Conservation (phyloP, 2,329 filamentous ascomycete species). For the Myriosclerotinia scirpicola region DNA sequence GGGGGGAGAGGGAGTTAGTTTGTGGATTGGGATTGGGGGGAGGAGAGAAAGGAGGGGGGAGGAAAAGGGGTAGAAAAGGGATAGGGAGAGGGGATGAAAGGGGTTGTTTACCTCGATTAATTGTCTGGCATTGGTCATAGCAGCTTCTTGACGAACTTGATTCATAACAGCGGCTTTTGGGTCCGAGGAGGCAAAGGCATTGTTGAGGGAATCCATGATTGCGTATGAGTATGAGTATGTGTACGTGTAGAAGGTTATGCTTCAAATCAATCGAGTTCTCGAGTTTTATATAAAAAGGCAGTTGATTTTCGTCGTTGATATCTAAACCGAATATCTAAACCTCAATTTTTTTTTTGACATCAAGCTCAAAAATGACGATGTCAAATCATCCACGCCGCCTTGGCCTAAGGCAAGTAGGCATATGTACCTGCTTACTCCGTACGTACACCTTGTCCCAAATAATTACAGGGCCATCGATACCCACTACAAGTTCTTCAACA, state of each 20-base stretch:
- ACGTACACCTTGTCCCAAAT: not conserved
- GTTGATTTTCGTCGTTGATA: not conserved
- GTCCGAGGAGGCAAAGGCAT: slow-evolving; percentile 28
- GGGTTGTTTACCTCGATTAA: slow-evolving; percentile 63
- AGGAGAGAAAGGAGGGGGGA: too few species aligned
- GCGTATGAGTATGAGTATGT: not conserved
- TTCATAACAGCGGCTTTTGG: slow-evolving; percentile 51
- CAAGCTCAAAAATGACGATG: not conserved
- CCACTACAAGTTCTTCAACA: not conserved
- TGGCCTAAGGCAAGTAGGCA: slow-evolving; percentile 9
- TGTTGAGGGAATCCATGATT: slow-evolving; percentile 20
- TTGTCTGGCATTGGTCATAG: slow-evolving; percentile 65
- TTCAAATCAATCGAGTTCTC: not conserved
- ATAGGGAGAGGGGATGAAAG: not conserved
- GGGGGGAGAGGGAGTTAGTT: slow-evolving; percentile 42
- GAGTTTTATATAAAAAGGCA: not conserved
- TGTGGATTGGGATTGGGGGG: slow-evolving; percentile 43
- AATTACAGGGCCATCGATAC: not conserved
- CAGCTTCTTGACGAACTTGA: slow-evolving; percentile 55
- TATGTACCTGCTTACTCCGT: not conserved
- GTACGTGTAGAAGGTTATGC: not conserved
- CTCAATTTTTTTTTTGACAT: not conserved
- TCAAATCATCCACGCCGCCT: not conserved
- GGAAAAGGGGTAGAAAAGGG: not conserved
- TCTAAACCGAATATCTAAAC: too few species aligned